These are phyloP conservation scores for Vaccinium darrowii DNA, from an alignment of 148 eudicot genomes.

Conservation along the genomic window DNA sequence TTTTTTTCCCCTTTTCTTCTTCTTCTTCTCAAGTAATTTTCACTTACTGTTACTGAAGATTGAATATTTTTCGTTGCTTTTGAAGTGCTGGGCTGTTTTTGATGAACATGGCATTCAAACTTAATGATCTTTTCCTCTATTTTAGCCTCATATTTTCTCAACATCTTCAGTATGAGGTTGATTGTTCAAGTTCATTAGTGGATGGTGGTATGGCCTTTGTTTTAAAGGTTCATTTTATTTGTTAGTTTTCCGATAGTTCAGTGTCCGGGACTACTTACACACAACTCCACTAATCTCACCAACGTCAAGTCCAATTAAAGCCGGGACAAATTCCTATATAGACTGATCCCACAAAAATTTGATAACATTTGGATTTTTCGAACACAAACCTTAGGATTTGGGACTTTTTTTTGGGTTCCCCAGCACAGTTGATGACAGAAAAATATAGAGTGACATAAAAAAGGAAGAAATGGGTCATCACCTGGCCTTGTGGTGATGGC, in stretches of 20 bases:
- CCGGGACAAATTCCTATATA: neutral
- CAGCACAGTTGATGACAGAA: neutral
- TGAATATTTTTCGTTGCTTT: too few relatives aligned
- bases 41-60: neutral
- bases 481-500: neutral
- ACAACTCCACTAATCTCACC: too few relatives aligned
- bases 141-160: too few relatives aligned
- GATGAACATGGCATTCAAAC: too few relatives aligned
- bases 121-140: too few relatives aligned
- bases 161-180: neutral
- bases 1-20: too few relatives aligned
- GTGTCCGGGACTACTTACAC: neutral
- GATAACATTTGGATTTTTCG: neutral
- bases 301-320: neutral
- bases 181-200: neutral
- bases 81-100: too few relatives aligned
- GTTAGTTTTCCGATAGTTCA: neutral
- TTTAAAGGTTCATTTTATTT: too few relatives aligned
- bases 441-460: neutral
- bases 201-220: neutral
- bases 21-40: neutral
- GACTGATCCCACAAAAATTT: neutral
- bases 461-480: neutral
- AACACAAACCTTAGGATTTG: neutral
- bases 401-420: neutral